Evolutionary conservation across 2,329 filamentous ascomycete species (phyloP), one percentile per base, ranked within the genome.

Genomic region (Capronia epimyces): DNA sequence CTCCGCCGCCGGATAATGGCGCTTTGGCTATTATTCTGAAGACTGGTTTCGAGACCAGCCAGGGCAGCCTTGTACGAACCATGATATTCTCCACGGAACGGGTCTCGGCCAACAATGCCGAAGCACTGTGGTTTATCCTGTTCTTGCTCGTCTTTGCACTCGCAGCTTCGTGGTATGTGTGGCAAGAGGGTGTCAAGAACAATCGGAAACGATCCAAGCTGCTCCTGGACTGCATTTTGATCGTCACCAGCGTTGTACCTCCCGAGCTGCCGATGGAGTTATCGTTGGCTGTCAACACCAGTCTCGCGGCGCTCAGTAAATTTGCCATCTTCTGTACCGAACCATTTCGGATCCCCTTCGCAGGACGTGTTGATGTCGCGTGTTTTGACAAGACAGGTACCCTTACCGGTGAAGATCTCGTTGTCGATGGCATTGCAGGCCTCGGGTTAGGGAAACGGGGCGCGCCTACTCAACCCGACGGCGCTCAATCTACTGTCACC

Each of bases 61-160:
- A 98, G 71, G 93, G 93, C 57, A 96, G 89, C 69, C 80, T 98
- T 53, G 93, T 98, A 54, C 87, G 93, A 56, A 98, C 93, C 61
- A 98, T 98, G 93, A 98, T 98, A 65, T 98, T 95, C 75, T 96
- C 94, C 1, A 98, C 93, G 1, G 93, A 98, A 70, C 89, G 91
- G 60, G 91, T 98, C 20, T 97, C 91, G n/a, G 93, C 93, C 62
- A 96, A 96, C 73, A 97, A 98, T 65, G 84, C 84, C 39, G 93
- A 98, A 71, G 93, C 93, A 1, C 74, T 98, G n/a, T 78, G 95
- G 55, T 98, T 98, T 75, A 98, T 98, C 60, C 78, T 98, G 53
- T 98, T 98, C 78, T 79, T 98, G 22, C 80, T 95, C 48, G 81
- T 97, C 63, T 98, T 98, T 72, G 94, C 94, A 63, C 81, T 98